Percentiles rank a stretch among this genome's conserved stretches.
Conservation (phyloP, 176 grass and related monocot genomes). For the Metroxylon sagu region DNA sequence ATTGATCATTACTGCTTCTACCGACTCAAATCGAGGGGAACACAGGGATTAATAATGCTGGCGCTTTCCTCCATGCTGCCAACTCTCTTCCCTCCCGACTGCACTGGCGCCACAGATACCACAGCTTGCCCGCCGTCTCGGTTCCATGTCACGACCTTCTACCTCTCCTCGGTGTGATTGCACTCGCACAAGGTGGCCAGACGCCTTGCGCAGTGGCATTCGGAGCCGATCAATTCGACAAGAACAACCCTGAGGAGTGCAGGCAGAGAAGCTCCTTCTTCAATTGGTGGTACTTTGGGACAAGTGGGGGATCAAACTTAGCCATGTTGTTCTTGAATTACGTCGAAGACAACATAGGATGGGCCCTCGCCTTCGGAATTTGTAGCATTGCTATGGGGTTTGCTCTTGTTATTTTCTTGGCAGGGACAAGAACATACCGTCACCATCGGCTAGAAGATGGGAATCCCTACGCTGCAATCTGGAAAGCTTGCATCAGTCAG, state of each 20-base stretch:
- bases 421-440: conserved; percentile 29
- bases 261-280: conserved; percentile 58
- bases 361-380: conserved; percentile 48
- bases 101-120: background rate
- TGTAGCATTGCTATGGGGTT: conserved; percentile 32
- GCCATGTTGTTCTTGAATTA: conserved; percentile 45
- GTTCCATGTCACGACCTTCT: conserved; percentile 36
- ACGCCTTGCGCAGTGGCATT: conserved; percentile 54
- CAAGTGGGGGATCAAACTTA: conserved; percentile 39
- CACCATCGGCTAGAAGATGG: conserved; percentile 16
- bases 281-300: conserved; percentile 80
- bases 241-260: conserved; percentile 29
- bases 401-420: conserved; percentile 35
- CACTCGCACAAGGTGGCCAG: conserved; percentile 47
- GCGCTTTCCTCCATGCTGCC: conserved; percentile 30
- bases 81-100: conserved; percentile 13
- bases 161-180: conserved; percentile 41
- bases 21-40: too few species aligned
- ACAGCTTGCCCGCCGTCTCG: background rate
- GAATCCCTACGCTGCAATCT: too few species aligned
- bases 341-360: conserved; percentile 58
- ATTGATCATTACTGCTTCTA: too few species aligned
- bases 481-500: too few species aligned
- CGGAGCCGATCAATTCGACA: conserved; percentile 45
- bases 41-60: conserved; percentile 34